Percentiles rank a stretch among this genome's conserved stretches.
These are phyloP conservation scores for Lactifluus piperatus DNA, from an alignment of 768 basidiomycete species.

Conservation along the genomic window DNA sequence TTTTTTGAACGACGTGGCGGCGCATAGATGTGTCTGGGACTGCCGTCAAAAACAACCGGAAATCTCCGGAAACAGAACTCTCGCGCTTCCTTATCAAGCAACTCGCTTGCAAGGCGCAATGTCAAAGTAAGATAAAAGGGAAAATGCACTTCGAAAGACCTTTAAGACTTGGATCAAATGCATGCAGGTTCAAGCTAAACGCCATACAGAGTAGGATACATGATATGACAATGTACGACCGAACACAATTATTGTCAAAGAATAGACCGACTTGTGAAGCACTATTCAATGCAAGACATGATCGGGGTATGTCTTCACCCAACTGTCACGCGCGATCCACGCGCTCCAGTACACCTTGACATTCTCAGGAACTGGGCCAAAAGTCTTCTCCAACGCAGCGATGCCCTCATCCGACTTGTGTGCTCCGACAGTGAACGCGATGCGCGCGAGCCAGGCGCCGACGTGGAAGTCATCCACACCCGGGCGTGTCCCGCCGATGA, in stretches of 20 bases:
- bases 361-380: constrained; percentile 32
- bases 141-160: too few relatives aligned
- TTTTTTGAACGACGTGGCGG: neutral
- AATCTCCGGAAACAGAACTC: too few relatives aligned
- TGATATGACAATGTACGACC: too few relatives aligned
- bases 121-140: too few relatives aligned
- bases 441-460: constrained; percentile 43
- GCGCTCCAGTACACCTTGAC: constrained; percentile 35
- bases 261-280: neutral
- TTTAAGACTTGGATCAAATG: too few relatives aligned
- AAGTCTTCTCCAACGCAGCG: constrained; percentile 32
- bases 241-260: too few relatives aligned
- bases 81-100: too few relatives aligned
- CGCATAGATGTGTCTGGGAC: too few relatives aligned
- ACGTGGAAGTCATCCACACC: constrained; percentile 51
- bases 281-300: constrained; percentile 20
- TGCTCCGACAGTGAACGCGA: constrained; percentile 33
- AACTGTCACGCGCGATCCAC: constrained; percentile 39
- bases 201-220: too few relatives aligned
- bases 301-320: constrained; percentile 28
- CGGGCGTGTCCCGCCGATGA: constrained; percentile 39
- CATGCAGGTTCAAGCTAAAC: too few relatives aligned
- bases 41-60: neutral
- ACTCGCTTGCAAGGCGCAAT: too few relatives aligned
- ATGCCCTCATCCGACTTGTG: constrained; percentile 31